These are phyloP conservation scores for Cystobasidium onofrii DNA, from an alignment of 768 basidiomycete species.

Conservation along the genomic window DNA sequence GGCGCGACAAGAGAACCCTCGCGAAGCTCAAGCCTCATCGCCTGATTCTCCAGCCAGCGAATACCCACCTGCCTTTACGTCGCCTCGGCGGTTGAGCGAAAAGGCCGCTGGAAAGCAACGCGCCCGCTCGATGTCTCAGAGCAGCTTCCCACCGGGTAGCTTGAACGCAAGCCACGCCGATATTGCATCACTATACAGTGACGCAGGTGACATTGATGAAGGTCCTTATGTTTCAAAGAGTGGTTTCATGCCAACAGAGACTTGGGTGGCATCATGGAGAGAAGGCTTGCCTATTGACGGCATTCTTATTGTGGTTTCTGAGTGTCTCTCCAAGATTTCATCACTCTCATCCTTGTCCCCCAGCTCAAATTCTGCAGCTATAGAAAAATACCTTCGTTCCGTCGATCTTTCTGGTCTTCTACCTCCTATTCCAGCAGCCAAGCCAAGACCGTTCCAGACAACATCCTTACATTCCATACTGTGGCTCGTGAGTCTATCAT, in stretches of 20 bases:
- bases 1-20: constrained; percentile 46
- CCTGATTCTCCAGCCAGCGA: background rate
- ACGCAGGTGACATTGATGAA: constrained; percentile 30
- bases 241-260: constrained; percentile 89
- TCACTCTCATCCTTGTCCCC: constrained; percentile 59
- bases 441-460: constrained; percentile 61
- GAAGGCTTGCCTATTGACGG: constrained; percentile 87
- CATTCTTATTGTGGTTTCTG: constrained; percentile 77
- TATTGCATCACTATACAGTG: background rate
- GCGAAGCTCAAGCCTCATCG: background rate
- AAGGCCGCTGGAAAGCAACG: constrained; percentile 88
- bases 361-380: constrained; percentile 60
- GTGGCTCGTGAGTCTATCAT: constrained; percentile 87
- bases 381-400: constrained; percentile 61
- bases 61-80: constrained; percentile 24
- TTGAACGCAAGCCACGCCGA: constrained; percentile 11
- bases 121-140: constrained; percentile 49
- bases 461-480: constrained; percentile 49
- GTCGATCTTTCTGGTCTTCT: constrained; percentile 64
- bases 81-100: constrained; percentile 54
- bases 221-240: constrained; percentile 60
- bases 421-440: constrained; percentile 57
- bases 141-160: constrained; percentile 23
- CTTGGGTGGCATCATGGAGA: constrained; percentile 96
- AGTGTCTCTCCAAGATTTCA: constrained; percentile 76